Conservation (phyloP, 2,329 filamentous ascomycete species). For the Colletotrichum gigasporum region DNA sequence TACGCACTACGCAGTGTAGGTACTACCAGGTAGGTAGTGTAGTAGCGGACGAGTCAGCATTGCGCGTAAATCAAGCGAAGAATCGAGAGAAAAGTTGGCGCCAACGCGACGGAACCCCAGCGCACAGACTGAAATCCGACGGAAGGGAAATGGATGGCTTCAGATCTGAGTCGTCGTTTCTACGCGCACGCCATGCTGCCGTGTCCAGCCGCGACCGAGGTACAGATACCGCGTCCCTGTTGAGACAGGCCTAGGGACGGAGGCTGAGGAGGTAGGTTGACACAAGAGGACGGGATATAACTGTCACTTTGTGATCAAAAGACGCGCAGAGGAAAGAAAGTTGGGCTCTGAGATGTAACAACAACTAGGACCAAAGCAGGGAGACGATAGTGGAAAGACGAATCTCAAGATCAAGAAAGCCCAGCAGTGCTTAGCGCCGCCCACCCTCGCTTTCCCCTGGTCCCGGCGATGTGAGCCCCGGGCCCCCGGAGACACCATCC, state of each 20-base stretch:
- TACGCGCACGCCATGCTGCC: constrained; percentile 12
- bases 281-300: constrained; percentile 12
- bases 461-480: constrained; percentile 26
- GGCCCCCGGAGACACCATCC: constrained; percentile 9
- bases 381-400: constrained; percentile 6
- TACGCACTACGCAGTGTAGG: background rate
- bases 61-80: background rate
- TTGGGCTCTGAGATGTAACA: constrained; percentile 24
- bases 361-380: background rate
- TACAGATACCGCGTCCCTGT: background rate
- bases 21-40: no score
- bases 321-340: background rate
- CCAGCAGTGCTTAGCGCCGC: constrained; percentile 13
- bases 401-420: constrained; percentile 14
- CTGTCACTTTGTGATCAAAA: constrained; percentile 19
- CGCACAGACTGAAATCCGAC: constrained; percentile 23
- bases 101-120: constrained; percentile 4
- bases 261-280: background rate
- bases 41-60: background rate
- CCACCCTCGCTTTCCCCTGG: constrained; percentile 11
- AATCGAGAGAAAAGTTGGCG: background rate
- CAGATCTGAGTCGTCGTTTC: constrained; percentile 13
- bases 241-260: background rate
- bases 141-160: constrained; percentile 25
- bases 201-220: background rate